These are phyloP conservation scores for Lentinula raphanica DNA, from an alignment of 768 basidiomycete genomes.

Conservation along the genomic window DNA sequence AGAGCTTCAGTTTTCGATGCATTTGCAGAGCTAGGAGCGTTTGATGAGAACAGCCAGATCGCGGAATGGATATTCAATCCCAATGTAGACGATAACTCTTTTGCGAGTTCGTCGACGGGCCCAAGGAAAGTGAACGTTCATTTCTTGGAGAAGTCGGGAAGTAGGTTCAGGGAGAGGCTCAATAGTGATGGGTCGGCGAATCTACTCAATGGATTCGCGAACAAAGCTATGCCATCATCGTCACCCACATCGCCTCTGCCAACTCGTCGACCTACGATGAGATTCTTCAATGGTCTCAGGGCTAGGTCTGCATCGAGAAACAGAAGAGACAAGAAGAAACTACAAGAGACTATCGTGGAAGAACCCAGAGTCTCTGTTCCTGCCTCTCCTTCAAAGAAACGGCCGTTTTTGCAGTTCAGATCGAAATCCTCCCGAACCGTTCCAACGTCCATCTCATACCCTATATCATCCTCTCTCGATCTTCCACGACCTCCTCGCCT, in stretches of 20 bases:
- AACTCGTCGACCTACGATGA: background rate
- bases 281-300: constrained; percentile 1
- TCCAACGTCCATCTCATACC: background rate
- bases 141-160: constrained; percentile 2
- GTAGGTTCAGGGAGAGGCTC: constrained; percentile 7
- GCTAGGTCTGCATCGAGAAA: constrained; percentile 1
- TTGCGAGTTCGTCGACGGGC: background rate
- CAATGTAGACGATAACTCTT: background rate
- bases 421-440: background rate
- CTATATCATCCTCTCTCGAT: background rate
- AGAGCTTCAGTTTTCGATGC: constrained; percentile 8
- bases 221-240: background rate
- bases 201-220: background rate
- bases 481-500: background rate
- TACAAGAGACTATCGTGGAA: background rate
- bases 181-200: background rate
- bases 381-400: constrained; percentile 1
- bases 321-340: background rate
- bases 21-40: constrained; percentile 6
- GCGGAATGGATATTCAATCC: constrained; percentile 8
- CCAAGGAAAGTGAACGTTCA: background rate
- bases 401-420: constrained; percentile 1
- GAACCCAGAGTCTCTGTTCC: background rate
- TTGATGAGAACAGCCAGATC: constrained; percentile 11
- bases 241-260: background rate